Base-by-base conservation (phyloP, 1,139 yeast species). In the Suhomyces choctaworum region DNA sequence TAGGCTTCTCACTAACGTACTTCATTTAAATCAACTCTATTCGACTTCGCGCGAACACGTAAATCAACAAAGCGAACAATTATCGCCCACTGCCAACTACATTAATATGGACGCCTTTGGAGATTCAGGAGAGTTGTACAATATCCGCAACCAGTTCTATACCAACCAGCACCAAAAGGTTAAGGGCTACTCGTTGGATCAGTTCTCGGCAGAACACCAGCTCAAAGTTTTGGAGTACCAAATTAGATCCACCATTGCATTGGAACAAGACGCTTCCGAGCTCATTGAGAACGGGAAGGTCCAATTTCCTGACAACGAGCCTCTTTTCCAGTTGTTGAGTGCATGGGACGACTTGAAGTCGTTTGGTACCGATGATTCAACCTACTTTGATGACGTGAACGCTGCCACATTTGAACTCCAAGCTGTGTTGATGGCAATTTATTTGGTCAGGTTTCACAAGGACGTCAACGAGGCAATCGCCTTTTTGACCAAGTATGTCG, bases 111-210 rank as follows among this genome's bases (percentile, higher is more conserved):
- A 66, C 43, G 54, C 59, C 29, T 65, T 64, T 40, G 56, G 64
- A 31, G 72, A 66, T 44, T 64, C 70, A 2, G 68, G 68, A 17
- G 76, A 70, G 50, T 54, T 70, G 23, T 70, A 62, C 52, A 64
- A 64, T 31, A 58, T 72, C 27, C 59, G 71, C 41, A 70, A 66
- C 52, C 75, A 72, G 46, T 73, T 72, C 52, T 71, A 61, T 50
- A 68, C 77, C 25, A 62, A 66, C 42, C 78, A 72, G 47, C 67
- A 67, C 50, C 54, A 54, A 28, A 61, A 63, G 44, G 76, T 72
- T 5, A 49, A 49, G 29, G 51, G 55, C 4, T 60, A 67, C 41
- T 38, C 57, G 6, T 46, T 62, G 29, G 64, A 58, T 16, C 65
- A 54, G 42, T 70, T 69, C 46, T 59, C 70, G 3, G 48, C 44